Evolutionary conservation across 2,329 filamentous ascomycete genomes (phyloP).

Genomic region (Monilinia aucupariae): DNA sequence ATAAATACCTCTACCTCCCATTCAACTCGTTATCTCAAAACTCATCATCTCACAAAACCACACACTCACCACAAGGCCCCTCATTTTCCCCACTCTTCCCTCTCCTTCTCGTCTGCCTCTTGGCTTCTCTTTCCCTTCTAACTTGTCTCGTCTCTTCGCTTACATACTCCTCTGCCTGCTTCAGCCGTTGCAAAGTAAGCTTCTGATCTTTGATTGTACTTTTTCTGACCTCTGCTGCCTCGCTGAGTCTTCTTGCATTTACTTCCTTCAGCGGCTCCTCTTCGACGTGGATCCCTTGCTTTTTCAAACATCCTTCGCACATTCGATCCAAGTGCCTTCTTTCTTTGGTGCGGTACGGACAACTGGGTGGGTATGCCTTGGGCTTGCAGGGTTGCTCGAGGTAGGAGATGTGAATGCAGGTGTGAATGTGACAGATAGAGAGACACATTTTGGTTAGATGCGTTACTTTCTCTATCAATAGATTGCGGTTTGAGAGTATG

Average conservation of each 20-base stretch:
- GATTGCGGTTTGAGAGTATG: too few relatives aligned
- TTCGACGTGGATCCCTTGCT: not conserved
- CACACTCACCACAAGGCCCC: too few relatives aligned
- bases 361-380: not conserved
- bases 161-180: not conserved
- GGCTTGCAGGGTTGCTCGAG: not conserved
- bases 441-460: not conserved
- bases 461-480: not conserved
- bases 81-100: too few relatives aligned
- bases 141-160: not conserved
- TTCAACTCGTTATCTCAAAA: too few relatives aligned
- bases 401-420: not conserved
- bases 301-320: not conserved
- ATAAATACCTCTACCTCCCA: too few relatives aligned
- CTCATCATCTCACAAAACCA: too few relatives aligned
- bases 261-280: too few relatives aligned
- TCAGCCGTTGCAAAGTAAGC: not conserved
- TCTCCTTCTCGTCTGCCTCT: too few relatives aligned
- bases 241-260: not conserved
- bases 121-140: not conserved
- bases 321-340: not conserved
- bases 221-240: not conserved
- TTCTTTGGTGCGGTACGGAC: not conserved
- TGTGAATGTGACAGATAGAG: not conserved
- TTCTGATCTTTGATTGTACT: not conserved